Evolutionary conservation across 257 asterid genomes (phyloP), one percentile per base, ranked within the genome.

Genomic region (Anisodus acutangulus): DNA sequence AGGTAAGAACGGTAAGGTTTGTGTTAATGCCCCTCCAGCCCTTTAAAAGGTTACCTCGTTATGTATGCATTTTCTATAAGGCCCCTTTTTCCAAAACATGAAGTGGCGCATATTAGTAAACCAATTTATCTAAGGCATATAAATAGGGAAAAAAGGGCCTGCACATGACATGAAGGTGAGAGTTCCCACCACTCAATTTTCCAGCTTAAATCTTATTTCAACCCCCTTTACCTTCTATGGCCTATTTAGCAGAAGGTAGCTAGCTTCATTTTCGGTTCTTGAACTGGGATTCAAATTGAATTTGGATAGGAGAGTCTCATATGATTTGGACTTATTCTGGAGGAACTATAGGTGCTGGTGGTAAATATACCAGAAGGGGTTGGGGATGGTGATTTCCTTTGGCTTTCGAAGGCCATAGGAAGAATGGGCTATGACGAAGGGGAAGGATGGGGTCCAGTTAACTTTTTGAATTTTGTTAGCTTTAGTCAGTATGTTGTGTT

Each of bases 351-450:
- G 41, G 59, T 72, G 59, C 80, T 74, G 58, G 22, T 49, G 81
- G 47, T 76, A 76, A 76, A 76, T 31, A 6, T 45, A 76, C 47
- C 26, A 51, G 81, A 76, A 51, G n/a, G 55, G 81, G 63, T 76
- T 51, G 60, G 45, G n/a, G 81, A 76, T 76, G 45, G 22, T 26
- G 81, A 76, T 76, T 51, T 51, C 80, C 81, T 51, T 51, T 49
- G 63, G 81, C 62, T 74, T 74, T 15, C 13, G 55, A 49, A 74
- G 81, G 43, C 62, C 62, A 51, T 19, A 45, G 59, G 41, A 49
- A 72, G 80, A 59, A 22, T 45, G 58, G 58, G 31, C 59, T 72
- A 47, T 47, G 59, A 72, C n/a, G 4, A 70, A 70, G 41, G 39
- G 41, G 41, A 47, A 72, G 17, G 80, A 45, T 74, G 62, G 45